A percentile compares a stretch with the other conserved stretches of the same genome.
Conservation (phyloP, 108 stramenopile species). For the Parmales sp. region DNA sequence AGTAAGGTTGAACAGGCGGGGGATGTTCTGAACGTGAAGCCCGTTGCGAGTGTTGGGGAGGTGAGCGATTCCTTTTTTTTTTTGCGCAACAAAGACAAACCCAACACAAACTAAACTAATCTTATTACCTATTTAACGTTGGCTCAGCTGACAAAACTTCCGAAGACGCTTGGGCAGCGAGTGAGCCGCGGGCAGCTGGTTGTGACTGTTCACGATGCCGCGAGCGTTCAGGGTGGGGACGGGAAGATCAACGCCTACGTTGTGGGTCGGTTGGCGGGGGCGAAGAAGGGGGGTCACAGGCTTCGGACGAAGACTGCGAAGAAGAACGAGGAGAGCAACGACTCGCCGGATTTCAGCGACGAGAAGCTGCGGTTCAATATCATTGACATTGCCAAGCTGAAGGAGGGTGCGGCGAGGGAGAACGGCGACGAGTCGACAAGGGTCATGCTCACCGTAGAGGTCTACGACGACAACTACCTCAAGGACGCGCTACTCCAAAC, state of each 20-base stretch:
- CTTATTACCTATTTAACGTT: too few species aligned
- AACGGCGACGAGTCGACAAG: too few species aligned
- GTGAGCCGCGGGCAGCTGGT: background rate
- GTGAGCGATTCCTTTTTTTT: too few species aligned
- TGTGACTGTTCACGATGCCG: background rate
- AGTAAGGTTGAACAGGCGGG: background rate
- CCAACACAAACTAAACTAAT: too few species aligned
- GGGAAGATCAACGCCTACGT: background rate
- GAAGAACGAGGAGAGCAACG: background rate
- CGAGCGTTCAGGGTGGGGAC: background rate
- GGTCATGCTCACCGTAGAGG: conserved; percentile 24
- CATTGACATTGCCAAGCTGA: conserved; percentile 40
- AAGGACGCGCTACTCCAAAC: background rate
- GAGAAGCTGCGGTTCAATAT: conserved; percentile 49
- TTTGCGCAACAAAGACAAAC: too few species aligned
- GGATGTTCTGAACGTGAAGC: too few species aligned
- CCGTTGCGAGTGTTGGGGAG: too few species aligned
- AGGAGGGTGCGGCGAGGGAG: conserved; percentile 11
- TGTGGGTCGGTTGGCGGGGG: background rate
- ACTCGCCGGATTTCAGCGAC: conserved; percentile 36
- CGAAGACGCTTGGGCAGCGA: too few species aligned
- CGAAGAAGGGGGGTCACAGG: conserved; percentile 1
- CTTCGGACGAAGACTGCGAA: background rate
- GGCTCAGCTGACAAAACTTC: too few species aligned
- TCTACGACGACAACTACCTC: conserved; percentile 25